Evolutionary conservation across 176 grass and related monocot species (phyloP).

Genomic region (Areca catechu): DNA sequence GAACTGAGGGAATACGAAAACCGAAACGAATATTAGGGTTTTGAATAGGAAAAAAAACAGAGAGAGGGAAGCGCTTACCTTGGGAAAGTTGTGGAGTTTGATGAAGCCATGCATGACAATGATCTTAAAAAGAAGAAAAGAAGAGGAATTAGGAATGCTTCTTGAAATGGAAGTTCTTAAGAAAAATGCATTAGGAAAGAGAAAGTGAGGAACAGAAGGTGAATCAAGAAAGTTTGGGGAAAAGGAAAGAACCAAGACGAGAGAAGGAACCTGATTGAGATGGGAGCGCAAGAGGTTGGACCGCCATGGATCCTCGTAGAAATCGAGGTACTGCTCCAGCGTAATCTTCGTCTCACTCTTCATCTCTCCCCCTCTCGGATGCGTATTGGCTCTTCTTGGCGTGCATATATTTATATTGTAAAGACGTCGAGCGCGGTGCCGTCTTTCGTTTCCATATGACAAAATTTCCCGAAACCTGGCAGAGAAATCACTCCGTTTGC

Average conservation of each 20-base stretch:
- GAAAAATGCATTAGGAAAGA: too few species aligned
- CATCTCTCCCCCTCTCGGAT: not conserved
- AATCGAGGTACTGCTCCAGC: conserved; percentile 2
- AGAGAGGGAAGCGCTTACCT: not conserved
- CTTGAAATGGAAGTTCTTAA: too few species aligned
- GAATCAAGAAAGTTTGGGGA: too few species aligned
- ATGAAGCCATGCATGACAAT: conserved; percentile 2
- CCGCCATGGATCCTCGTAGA: not conserved
- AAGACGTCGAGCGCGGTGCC: too few species aligned
- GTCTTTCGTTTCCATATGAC: too few species aligned
- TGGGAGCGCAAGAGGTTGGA: not conserved
- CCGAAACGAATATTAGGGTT: too few species aligned
- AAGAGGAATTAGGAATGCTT: too few species aligned
- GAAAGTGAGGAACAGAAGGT: too few species aligned
- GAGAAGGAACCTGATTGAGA: conserved; percentile 1
- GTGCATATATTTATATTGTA: not conserved
- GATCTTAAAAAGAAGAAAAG: not conserved
- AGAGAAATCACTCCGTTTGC: too few species aligned
- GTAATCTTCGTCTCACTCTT: not conserved
- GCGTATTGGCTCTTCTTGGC: not conserved
- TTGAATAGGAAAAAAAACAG: too few species aligned
- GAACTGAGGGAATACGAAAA: too few species aligned
- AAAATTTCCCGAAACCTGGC: too few species aligned
- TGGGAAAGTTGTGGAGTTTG: not conserved
- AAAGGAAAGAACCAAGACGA: not conserved